phyloP scores from a whole-genome alignment of 805 yeast species.

The Kuraishia hungarica region DNA sequence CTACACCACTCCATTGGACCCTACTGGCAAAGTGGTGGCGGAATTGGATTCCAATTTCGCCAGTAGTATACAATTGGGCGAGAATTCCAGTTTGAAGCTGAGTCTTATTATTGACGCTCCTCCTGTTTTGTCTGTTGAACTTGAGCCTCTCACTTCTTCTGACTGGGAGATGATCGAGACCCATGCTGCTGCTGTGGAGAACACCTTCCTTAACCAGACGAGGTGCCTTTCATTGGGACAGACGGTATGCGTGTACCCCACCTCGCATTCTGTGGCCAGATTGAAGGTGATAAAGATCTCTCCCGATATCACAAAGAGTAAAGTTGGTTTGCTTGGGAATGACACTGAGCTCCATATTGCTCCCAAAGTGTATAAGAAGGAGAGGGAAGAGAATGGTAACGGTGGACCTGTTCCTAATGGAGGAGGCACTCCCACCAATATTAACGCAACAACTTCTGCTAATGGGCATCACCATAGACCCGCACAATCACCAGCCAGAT shows the following conservation, averaged over 20 bases:
- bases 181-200: conserved; percentile 71
- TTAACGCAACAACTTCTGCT: not conserved
- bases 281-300: conserved; percentile 34
- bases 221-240: conserved; percentile 61
- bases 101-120: conserved; percentile 36
- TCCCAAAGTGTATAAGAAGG: conserved; percentile 40
- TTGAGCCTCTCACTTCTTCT: conserved; percentile 67
- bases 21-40: conserved; percentile 3
- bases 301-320: conserved; percentile 8
- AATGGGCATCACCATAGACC: not conserved
- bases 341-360: conserved; percentile 43
- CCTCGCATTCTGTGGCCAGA: conserved; percentile 50
- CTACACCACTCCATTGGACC: not conserved
- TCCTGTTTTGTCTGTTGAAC: conserved; percentile 51
- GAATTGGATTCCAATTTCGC: conserved; percentile 61
- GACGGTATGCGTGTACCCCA: conserved; percentile 60
- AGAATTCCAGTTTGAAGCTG: conserved; percentile 30
- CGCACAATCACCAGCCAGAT: not conserved
- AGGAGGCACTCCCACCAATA: conserved; percentile 10
- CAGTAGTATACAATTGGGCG: conserved; percentile 34
- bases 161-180: conserved; percentile 92
- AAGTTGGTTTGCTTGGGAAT: conserved; percentile 32
- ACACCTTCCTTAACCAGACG: conserved; percentile 67
- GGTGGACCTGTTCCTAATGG: conserved; percentile 7
- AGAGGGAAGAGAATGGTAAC: conserved; percentile 13